phyloP scores from a whole-genome alignment of 257 asterid genomes.

The Euphrasia confusa region DNA sequence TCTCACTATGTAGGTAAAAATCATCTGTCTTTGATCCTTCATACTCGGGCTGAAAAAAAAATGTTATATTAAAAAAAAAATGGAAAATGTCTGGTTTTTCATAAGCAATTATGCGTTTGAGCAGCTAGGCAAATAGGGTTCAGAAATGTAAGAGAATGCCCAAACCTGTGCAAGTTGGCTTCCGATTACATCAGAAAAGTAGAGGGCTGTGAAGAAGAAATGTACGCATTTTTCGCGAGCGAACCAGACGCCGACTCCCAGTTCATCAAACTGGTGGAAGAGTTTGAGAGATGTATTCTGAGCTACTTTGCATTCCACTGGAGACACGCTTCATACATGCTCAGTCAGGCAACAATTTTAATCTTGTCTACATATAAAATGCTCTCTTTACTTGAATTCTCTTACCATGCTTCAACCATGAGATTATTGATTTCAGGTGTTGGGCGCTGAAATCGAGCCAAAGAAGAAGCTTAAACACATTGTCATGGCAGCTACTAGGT shows the following conservation, averaged over 20 bases:
- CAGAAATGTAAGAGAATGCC: constrained; percentile 64
- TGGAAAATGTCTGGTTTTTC: too few relatives aligned
- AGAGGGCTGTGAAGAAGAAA: constrained; percentile 77
- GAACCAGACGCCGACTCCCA: constrained; percentile 79
- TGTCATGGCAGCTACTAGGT: constrained; percentile 96
- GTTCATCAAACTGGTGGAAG: constrained; percentile 85
- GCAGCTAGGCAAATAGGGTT: constrained; percentile 96
- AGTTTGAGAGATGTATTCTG: constrained; percentile 77
- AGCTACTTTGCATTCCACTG: constrained; percentile 95
- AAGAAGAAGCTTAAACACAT: constrained; percentile 78
- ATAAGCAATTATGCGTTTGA: not conserved
- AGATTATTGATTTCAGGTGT: constrained; percentile 38
- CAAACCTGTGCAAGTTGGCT: constrained; percentile 74
- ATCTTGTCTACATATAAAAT: not conserved
- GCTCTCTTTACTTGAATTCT: not conserved
- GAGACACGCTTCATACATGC: constrained; percentile 72
- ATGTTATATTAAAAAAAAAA: too few relatives aligned
- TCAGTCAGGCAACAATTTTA: constrained; percentile 57
- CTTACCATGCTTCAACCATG: not conserved
- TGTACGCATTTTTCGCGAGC: constrained; percentile 57
- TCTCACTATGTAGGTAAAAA: constrained; percentile 90
- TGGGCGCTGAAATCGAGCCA: constrained; percentile 69
- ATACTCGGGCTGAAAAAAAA: not conserved
- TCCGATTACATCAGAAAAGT: constrained; percentile 72
- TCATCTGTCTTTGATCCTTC: constrained; percentile 15